A percentile compares a stretch with the other conserved stretches of the same genome.
Evolutionary conservation across 768 basidiomycete species (phyloP).

Genomic region (Rhizopogon vesiculosus): DNA sequence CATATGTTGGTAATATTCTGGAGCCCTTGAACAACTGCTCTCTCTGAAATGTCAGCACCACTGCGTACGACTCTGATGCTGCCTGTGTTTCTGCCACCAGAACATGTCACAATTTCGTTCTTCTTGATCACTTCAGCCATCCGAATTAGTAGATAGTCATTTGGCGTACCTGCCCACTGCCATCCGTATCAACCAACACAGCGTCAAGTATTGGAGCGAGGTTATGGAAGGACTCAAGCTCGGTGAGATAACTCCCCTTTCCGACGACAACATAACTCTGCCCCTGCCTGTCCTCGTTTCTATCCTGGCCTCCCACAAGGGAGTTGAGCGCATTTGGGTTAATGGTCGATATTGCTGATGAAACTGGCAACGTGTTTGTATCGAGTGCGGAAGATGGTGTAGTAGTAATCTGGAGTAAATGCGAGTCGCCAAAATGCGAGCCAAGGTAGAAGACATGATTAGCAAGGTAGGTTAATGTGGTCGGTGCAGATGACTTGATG

Average conservation of each 20-base stretch:
- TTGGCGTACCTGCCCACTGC: constrained; percentile 57
- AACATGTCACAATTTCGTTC: constrained; percentile 84
- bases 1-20: constrained; percentile 56
- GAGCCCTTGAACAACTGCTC: constrained; percentile 55
- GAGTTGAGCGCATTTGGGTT: constrained; percentile 29
- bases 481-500: constrained; percentile 63
- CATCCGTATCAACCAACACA: constrained; percentile 66
- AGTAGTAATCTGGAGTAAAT: constrained; percentile 57
- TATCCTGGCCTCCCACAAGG: constrained; percentile 34
- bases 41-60: constrained; percentile 74
- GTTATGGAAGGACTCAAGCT: constrained; percentile 65
- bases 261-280: constrained; percentile 47
- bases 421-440: constrained; percentile 79
- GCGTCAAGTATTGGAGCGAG: constrained; percentile 84
- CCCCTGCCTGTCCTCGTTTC: constrained; percentile 13
- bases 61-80: constrained; percentile 73
- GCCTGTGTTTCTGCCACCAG: constrained; percentile 74
- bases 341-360: constrained; percentile 40
- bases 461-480: constrained; percentile 65
- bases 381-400: constrained; percentile 37
- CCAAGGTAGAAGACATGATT: constrained; percentile 72
- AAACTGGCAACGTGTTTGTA: constrained; percentile 47
- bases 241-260: constrained; percentile 52
- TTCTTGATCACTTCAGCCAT: constrained; percentile 33
- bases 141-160: background rate